Percentiles rank a stretch among this genome's conserved stretches.
Conservation (phyloP, 2,329 filamentous ascomycete species). For the Monosporascus cannonballus region DNA sequence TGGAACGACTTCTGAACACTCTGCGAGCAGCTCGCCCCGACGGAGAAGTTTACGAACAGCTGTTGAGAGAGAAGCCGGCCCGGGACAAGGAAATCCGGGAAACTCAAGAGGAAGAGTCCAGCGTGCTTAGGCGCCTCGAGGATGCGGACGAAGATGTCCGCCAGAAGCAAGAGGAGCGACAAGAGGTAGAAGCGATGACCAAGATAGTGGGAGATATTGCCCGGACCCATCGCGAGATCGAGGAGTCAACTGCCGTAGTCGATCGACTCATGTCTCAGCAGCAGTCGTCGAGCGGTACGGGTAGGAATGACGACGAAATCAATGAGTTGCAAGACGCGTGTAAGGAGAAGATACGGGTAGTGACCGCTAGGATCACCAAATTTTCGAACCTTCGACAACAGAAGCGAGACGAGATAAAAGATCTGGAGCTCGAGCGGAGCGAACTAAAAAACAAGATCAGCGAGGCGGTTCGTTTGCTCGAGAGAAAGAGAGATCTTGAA, state of each 20-base stretch:
- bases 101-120: conserved; percentile 56
- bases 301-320: conserved; percentile 75
- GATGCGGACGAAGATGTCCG: conserved; percentile 61
- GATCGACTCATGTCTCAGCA: conserved; percentile 71
- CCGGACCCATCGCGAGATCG: conserved; percentile 66
- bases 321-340: conserved; percentile 66
- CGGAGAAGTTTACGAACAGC: conserved; percentile 68
- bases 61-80: conserved; percentile 65
- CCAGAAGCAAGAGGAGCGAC: conserved; percentile 57
- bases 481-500: conserved; percentile 69
- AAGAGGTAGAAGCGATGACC: conserved; percentile 68
- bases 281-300: conserved; percentile 56
- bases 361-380: conserved; percentile 60
- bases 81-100: conserved; percentile 58
- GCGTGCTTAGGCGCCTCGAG: conserved; percentile 56
- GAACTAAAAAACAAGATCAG: conserved; percentile 69
- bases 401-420: conserved; percentile 58
- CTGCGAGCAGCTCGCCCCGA: conserved; percentile 58
- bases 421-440: conserved; percentile 70
- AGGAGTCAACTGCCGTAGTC: conserved; percentile 66
- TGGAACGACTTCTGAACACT: conserved; percentile 45
- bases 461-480: conserved; percentile 65
- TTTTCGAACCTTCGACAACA: conserved; percentile 67
- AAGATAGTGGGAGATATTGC: conserved; percentile 73
- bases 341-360: conserved; percentile 58